Percentiles rank a stretch among this genome's conserved stretches.
Evolutionary conservation across 225 moss, liverwort and hornwort genomes (phyloP).

Genomic region (Polytrichum commune): DNA sequence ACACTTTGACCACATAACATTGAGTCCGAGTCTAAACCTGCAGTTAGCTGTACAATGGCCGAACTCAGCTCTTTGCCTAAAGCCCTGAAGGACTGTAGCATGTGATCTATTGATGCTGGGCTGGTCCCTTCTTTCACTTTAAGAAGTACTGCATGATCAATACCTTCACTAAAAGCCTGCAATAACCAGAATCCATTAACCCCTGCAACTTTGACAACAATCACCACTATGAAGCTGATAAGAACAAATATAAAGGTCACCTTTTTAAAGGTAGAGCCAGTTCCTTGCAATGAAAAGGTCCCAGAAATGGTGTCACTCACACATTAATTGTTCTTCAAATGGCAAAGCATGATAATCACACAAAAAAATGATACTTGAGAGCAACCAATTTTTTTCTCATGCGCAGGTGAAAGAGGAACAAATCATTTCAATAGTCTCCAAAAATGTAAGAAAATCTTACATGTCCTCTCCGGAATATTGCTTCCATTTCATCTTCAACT

Average conservation of each 20-base stretch:
- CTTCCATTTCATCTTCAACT: constrained; percentile 76
- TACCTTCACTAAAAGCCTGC: constrained; percentile 70
- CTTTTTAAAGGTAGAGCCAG: no score
- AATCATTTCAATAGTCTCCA: background rate
- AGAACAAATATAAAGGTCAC: no score
- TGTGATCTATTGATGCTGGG: constrained; percentile 44
- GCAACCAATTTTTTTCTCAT: no score
- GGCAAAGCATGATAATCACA: no score
- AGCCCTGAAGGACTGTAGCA: constrained; percentile 44
- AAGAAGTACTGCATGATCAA: constrained; percentile 68
- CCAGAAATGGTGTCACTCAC: no score
- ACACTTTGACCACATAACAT: no score
- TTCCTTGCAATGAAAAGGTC: no score
- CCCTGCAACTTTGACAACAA: no score
- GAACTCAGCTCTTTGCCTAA: constrained; percentile 42
- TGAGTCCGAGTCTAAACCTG: constrained; percentile 35
- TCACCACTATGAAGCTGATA: no score
- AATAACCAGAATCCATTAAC: background rate
- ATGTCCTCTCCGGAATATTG: constrained; percentile 77
- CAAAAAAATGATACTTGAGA: no score
- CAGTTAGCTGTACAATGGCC: constrained; percentile 65
- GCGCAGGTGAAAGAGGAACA: no score
- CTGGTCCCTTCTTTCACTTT: constrained; percentile 63
- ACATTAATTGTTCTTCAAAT: no score
- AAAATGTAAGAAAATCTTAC: constrained; percentile 36